Evolutionary conservation across 78 protist species (phyloP), one percentile per base, ranked within the genome.

Genomic region (Pigoraptor vietnamica): DNA sequence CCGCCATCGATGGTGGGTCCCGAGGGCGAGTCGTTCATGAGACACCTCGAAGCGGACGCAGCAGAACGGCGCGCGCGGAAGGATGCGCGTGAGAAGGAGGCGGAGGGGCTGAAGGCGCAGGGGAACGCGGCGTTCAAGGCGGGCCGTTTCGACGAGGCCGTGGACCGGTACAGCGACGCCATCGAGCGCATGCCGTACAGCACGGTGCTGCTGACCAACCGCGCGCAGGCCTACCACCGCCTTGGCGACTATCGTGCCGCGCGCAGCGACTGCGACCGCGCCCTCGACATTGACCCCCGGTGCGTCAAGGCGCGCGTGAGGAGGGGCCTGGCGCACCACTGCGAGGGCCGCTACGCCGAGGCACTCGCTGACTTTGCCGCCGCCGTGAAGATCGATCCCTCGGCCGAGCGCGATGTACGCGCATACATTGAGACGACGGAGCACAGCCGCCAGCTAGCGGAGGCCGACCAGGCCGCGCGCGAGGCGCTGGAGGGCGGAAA

Each of bases 151-250:
- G 14, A 23, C 9, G 93, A 91, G 87, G 86, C 93, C 24, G 37
- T 84, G 23, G 90, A 86, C 0, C 86, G 24, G 32, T 91, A 91
- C 89, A 19, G 48, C 24, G 93, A 2, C 23, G 93, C 93, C 90
- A 91, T 91, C 2, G 90, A 10, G 36, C 89, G 21, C 14, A 87
- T 48, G 67, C 67, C 67, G 29, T 48, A 48, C 67, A 48, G 67
- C 67, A 48, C 67, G 6, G 67, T 48, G 67, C 67, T 48, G 67
- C 67, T 48, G 29, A 48, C 67, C 67, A 48, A 48, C 67, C 6
- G 67, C 29, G 67, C 67, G 67, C 67, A 48, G 67, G 67, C 67
- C 67, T 48, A 48, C 67, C 67, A 48, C 67, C 6, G 14, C 29
- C 67, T 48, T 6, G 67, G 67, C 67, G 67, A 48, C 29, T 48